Evolutionary conservation across 495 filamentous ascomycete species (phyloP).

Genomic region (Tuber borchii): DNA sequence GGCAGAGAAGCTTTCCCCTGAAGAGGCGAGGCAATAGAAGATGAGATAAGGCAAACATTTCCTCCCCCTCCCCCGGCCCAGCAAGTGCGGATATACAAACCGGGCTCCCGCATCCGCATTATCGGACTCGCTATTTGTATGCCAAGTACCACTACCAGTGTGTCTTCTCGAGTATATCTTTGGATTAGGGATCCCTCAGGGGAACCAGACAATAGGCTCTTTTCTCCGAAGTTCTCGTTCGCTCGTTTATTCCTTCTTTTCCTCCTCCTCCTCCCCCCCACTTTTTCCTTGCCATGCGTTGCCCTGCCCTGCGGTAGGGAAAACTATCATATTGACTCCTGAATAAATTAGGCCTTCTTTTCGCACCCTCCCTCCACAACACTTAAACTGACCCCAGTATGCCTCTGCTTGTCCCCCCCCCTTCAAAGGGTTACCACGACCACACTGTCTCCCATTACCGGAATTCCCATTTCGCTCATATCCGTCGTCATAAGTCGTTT

Average conservation of each 20-base stretch:
- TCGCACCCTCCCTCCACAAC: background rate
- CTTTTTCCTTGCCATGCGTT: background rate
- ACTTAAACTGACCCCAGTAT: background rate
- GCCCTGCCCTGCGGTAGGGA: background rate
- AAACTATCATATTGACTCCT: background rate
- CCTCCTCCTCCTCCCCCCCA: background rate
- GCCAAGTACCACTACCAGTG: background rate
- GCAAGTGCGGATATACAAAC: background rate
- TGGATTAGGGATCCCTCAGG: background rate
- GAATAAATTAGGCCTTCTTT: background rate
- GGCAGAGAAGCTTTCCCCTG: background rate
- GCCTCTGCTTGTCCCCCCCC: background rate
- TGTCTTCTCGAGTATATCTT: background rate
- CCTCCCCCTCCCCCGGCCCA: background rate
- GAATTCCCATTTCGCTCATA: background rate
- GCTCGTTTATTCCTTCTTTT: background rate
- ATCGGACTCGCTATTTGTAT: background rate
- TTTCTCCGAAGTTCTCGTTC: background rate
- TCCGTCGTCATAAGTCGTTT: background rate
- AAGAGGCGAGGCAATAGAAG: background rate
- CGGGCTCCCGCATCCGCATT: background rate
- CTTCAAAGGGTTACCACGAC: background rate
- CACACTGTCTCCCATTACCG: background rate
- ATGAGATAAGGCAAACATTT: background rate
- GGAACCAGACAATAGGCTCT: background rate